A percentile compares a stretch with the other conserved stretches of the same genome.
phyloP scores from a whole-genome alignment of 2,329 filamentous ascomycete species.

The Ophidiomyces ophidiicola region DNA sequence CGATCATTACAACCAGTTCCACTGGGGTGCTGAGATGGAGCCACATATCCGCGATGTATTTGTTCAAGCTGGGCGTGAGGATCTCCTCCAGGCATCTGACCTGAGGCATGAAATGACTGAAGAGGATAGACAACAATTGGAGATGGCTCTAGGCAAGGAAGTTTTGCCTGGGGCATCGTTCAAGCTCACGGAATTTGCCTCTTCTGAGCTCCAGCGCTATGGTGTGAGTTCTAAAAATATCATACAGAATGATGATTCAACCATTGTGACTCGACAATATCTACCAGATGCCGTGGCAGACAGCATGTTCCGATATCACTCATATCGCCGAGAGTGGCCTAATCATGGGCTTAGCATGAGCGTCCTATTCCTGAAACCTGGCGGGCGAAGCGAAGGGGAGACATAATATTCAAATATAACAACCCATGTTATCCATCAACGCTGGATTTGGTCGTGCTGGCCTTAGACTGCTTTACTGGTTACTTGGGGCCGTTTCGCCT shows the following conservation, averaged over 20 bases:
- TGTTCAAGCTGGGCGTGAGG: slow-evolving; percentile 8
- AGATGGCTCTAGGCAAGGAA: slow-evolving; percentile 5
- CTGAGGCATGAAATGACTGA: slow-evolving; percentile 9
- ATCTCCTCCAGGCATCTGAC: not conserved
- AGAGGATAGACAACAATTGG: slow-evolving; percentile 1
- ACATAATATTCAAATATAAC: not conserved
- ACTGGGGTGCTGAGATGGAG: slow-evolving; percentile 9
- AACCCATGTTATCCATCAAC: not conserved
- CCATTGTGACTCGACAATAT: slow-evolving; percentile 5
- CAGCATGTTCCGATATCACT: slow-evolving; percentile 7
- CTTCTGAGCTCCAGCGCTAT: slow-evolving; percentile 4
- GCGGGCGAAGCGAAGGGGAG: not conserved
- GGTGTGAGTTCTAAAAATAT: slow-evolving; percentile 5
- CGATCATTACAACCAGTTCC: slow-evolving; percentile 7
- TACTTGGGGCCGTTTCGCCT: not conserved
- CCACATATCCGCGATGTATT: slow-evolving; percentile 6
- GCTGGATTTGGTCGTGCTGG: not conserved
- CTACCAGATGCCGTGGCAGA: not conserved
- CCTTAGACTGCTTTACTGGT: slow-evolving; percentile 1
- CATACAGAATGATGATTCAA: slow-evolving; percentile 4
- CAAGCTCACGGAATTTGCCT: slow-evolving; percentile 4
- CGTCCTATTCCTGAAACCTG: slow-evolving; percentile 6
- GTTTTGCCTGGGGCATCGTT: slow-evolving; percentile 1
- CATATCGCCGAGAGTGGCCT: slow-evolving; percentile 10
- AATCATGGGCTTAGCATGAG: slow-evolving; percentile 9